Base-by-base conservation (phyloP, 2,329 filamentous ascomycete species). In the Arthroderma sp. region DNA sequence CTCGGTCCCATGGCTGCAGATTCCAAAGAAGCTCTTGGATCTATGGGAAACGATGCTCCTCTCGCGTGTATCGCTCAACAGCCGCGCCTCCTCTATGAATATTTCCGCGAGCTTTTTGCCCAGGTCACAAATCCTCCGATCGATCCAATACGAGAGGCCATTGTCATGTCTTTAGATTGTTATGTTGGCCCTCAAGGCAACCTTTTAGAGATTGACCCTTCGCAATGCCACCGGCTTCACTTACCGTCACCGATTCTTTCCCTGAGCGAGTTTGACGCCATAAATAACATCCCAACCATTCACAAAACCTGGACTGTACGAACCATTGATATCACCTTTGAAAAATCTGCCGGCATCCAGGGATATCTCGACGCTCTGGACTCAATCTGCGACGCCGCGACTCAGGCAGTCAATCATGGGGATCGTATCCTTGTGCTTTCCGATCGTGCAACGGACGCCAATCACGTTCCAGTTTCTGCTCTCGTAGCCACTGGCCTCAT, bases 101-200 rank as follows among this genome's bases (percentile, higher is more conserved):
- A 96, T 69, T 96, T 96, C 81, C 81, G 89, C 51, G 86, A 96
- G 70, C 80, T 96, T 37, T 96, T 96, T 64, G 89, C 89, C 6
- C 89, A 96, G 69, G 89, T 96, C 63, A 96, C 89, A 50, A 96
- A 96, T 66, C 89, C 89, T 54, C 89, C 89, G 9, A 96, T 96
- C 59, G 89, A 96, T 60, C 89, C 89, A 30, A 96, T 96, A 56
- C 78, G 89, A 65, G 89, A 96, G 73, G 89, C 88, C 29, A 91
- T 95, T 58, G 89, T 96, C 65, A 96, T 96, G 89, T 95, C 89
- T 45, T 70, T 96, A 36, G 88, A 94, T 62, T 93, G 89, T 58
- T 96, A 95, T 61, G 85, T 96, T 54, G 89, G 89, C 40, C 89
- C 89, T 38, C 89, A 96, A 66, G 89, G 89, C 48, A 96, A 96